These are phyloP conservation scores for Trapa incisa DNA, from an alignment of 345 rosid species.

Conservation along the genomic window DNA sequence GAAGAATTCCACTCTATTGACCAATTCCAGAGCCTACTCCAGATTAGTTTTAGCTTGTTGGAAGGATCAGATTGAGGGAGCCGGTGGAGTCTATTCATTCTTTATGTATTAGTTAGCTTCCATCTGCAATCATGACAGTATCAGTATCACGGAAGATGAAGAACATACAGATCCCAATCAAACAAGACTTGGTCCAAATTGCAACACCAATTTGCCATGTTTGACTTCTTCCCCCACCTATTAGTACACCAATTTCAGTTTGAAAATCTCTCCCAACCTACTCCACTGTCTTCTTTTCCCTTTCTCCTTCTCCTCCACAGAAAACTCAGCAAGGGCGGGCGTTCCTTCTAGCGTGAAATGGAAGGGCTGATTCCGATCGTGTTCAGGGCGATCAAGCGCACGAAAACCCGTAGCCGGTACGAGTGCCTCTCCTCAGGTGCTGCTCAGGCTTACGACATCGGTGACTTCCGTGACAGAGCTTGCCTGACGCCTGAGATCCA, in stretches of 20 bases:
- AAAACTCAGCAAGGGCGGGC: not conserved
- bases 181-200: constrained; percentile 2
- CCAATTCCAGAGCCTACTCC: too few species aligned
- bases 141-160: too few species aligned
- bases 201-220: constrained; percentile 9
- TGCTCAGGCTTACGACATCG: constrained; percentile 24
- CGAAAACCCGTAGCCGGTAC: constrained; percentile 41
- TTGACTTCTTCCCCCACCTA: constrained; percentile 12
- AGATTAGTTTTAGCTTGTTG: too few species aligned
- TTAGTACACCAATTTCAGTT: not conserved
- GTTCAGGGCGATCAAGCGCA: constrained; percentile 57
- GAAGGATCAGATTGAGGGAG: too few species aligned
- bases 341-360: constrained; percentile 20
- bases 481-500: not conserved
- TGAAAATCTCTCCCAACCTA: not conserved
- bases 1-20: too few species aligned
- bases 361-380: constrained; percentile 79
- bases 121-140: too few species aligned
- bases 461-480: constrained; percentile 10
- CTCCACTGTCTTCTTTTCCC: not conserved
- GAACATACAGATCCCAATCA: too few species aligned
- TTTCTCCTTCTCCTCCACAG: not conserved
- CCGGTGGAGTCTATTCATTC: too few species aligned
- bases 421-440: constrained; percentile 52
- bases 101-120: too few species aligned